Percentiles rank a stretch among this genome's conserved stretches.
Conservation (phyloP, 2,329 filamentous ascomycete species). For the Lasiodiplodia citricola region DNA sequence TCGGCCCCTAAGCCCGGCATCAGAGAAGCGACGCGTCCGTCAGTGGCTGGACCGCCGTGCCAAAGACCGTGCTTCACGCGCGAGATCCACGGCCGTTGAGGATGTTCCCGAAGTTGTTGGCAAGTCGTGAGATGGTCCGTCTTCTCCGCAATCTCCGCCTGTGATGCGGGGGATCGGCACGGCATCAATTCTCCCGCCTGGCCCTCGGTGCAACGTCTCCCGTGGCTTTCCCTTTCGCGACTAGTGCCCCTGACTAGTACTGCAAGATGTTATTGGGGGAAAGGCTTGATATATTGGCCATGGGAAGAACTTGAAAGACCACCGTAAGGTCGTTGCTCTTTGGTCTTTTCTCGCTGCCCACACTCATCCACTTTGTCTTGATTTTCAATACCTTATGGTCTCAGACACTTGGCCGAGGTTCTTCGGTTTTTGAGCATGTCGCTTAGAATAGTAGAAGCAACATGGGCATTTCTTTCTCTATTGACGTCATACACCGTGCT, state of each 20-base stretch:
- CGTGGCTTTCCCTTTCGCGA: not conserved
- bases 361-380: not conserved
- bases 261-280: not conserved
- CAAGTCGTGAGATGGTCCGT: not conserved
- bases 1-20: not conserved
- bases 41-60: not conserved
- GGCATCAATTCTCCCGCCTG: not conserved
- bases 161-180: constrained; percentile 17
- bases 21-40: not conserved
- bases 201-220: constrained; percentile 10
- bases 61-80: not conserved
- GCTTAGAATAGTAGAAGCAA: not conserved
- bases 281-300: not conserved
- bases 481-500: constrained; percentile 8
- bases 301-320: not conserved
- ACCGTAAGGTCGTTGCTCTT: not conserved
- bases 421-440: not conserved
- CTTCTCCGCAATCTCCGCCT: constrained; percentile 2
- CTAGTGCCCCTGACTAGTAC: not conserved
- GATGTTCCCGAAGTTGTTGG: not conserved
- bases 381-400: no score
- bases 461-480: constrained; percentile 1
- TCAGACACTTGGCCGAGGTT: not conserved
- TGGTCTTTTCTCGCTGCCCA: no score
- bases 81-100: not conserved